A percentile compares a stretch with the other conserved stretches of the same genome.
Conservation (phyloP, 73 alveolate species). For the Paramecium pentaurelia region DNA sequence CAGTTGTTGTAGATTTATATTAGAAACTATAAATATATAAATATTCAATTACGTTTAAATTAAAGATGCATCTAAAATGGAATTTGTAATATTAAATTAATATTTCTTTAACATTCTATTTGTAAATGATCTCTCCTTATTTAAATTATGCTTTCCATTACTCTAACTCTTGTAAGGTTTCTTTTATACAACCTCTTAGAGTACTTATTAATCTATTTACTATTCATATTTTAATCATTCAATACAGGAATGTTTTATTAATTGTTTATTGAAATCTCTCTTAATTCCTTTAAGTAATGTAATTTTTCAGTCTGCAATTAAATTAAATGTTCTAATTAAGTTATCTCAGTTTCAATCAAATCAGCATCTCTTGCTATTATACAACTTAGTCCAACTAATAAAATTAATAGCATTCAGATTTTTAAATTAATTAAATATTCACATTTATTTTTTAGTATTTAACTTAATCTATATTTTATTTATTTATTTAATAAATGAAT, state of each 20-base stretch:
- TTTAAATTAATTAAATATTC: background rate
- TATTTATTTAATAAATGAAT: too few relatives aligned
- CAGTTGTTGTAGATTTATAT: conserved; percentile 14
- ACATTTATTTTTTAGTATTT: background rate
- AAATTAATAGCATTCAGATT: background rate
- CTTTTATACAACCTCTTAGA: background rate
- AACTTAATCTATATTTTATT: too few relatives aligned
- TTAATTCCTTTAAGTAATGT: background rate
- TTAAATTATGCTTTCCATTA: background rate
- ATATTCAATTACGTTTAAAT: background rate
- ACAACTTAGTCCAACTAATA: background rate
- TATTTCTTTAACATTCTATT: background rate
- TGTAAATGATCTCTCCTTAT: background rate
- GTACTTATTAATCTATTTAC: background rate
- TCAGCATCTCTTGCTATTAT: background rate
- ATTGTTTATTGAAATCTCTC: background rate
- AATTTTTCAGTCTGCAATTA: background rate
- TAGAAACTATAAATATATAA: background rate
- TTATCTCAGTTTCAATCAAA: background rate
- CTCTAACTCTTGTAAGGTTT: background rate
- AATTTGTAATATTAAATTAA: background rate
- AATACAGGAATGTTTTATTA: background rate
- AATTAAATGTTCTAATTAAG: background rate
- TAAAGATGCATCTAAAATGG: background rate
- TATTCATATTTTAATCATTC: background rate